Conservation (phyloP, 805 yeast species). For the Saccharomyces eubayanus region DNA sequence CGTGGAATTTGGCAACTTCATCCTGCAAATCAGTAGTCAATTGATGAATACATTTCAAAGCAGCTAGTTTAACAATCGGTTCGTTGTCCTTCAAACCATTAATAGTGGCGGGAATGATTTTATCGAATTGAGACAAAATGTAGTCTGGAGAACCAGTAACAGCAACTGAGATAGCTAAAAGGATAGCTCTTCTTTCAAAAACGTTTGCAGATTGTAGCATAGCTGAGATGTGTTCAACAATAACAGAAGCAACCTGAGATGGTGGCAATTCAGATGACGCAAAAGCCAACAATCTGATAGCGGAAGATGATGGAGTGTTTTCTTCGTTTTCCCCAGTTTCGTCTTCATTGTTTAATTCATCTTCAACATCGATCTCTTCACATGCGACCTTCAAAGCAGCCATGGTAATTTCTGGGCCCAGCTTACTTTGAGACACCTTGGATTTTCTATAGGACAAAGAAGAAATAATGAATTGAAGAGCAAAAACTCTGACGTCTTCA, state of each 20-base stretch:
- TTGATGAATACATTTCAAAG: slow-evolving; percentile 70
- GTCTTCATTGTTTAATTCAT: slow-evolving; percentile 66
- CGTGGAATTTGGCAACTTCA: slow-evolving; percentile 75
- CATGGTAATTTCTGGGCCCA: slow-evolving; percentile 73
- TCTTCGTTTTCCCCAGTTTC: slow-evolving; percentile 94
- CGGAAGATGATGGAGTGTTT: slow-evolving; percentile 66
- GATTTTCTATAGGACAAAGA: slow-evolving; percentile 73
- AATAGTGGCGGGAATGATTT: slow-evolving; percentile 63
- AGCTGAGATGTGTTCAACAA: slow-evolving; percentile 54
- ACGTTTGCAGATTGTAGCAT: slow-evolving; percentile 55
- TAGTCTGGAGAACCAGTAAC: slow-evolving; percentile 94
- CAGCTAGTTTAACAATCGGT: slow-evolving; percentile 73
- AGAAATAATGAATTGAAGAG: slow-evolving; percentile 75
- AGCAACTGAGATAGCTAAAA: slow-evolving; percentile 71
- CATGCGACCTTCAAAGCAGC: slow-evolving; percentile 70
- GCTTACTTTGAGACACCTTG: slow-evolving; percentile 67
- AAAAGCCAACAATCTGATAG: slow-evolving; percentile 69
- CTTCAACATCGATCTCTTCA: slow-evolving; percentile 73
- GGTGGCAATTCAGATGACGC: slow-evolving; percentile 86
- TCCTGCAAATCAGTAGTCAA: slow-evolving; percentile 81
- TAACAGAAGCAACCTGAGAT: slow-evolving; percentile 76
- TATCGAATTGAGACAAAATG: slow-evolving; percentile 64
- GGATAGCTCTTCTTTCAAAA: slow-evolving; percentile 80
- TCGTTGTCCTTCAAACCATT: slow-evolving; percentile 71
- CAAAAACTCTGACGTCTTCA: slow-evolving; percentile 74